phyloP scores from a whole-genome alignment of 495 filamentous ascomycete genomes.

The Penicillium subrubescens region DNA sequence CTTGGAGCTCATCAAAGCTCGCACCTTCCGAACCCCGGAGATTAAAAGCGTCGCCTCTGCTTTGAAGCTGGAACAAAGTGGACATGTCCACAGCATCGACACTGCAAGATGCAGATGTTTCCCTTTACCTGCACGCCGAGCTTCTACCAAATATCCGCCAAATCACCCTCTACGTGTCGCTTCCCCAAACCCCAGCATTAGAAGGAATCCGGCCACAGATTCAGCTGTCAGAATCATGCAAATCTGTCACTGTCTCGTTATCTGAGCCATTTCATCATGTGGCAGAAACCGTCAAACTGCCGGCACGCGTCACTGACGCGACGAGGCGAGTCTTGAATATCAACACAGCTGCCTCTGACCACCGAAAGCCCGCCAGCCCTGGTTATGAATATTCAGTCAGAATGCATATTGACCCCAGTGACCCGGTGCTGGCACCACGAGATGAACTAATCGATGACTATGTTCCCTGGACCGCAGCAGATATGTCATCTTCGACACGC shows the following conservation, averaged over 20 bases:
- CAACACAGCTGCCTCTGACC: not conserved
- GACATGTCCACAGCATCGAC: constrained; percentile 7
- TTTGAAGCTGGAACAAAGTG: not conserved
- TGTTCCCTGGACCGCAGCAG: constrained; percentile 73
- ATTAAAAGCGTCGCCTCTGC: not conserved
- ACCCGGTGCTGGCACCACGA: constrained; percentile 20
- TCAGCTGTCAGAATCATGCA: constrained; percentile 43
- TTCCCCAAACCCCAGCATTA: constrained; percentile 51
- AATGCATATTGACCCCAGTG: constrained; percentile 59
- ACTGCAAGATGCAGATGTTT: constrained; percentile 7
- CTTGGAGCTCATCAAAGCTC: not conserved
- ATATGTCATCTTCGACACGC: constrained; percentile 54
- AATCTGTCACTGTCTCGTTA: constrained; percentile 39
- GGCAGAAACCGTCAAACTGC: constrained; percentile 62
- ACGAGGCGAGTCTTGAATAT: constrained; percentile 26
- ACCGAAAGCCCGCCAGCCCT: not conserved
- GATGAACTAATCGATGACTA: constrained; percentile 41
- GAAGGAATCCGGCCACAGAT: constrained; percentile 34
- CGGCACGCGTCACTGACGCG: constrained; percentile 56
- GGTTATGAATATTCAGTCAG: constrained; percentile 61
- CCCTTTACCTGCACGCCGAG: constrained; percentile 75
- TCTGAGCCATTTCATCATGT: constrained; percentile 50
- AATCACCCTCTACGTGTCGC: constrained; percentile 70
- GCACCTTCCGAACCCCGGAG: not conserved
- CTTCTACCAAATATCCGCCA: constrained; percentile 84